Evolutionary conservation across 352 stramenopile genomes (phyloP), one percentile per base, ranked within the genome.

Genomic region (Phytophthora cryptogea): DNA sequence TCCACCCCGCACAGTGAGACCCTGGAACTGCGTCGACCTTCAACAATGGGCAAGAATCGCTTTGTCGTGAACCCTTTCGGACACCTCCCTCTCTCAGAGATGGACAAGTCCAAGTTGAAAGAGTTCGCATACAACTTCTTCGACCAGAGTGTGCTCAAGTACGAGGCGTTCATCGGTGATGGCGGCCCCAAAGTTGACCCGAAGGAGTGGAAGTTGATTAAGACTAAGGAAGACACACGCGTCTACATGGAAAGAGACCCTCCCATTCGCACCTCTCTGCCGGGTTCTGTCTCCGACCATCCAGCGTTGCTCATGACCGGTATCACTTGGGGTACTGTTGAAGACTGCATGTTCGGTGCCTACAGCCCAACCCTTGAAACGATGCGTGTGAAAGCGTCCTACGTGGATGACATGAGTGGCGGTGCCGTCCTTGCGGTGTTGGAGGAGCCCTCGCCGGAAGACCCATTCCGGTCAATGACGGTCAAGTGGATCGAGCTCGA

Each of bases 371-470:
- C 62, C 13, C 51, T 65, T 10, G 66, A 78, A 9, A 20, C 53
- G 4, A 74, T 75, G 70, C 54, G 59, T 26, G n/a, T 78, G 26
- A 78, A 75, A 23, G 60, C 64, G 0, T 73, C 68, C 2, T 77
- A 86, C 47, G 60, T 80, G 3, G 68, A 83, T 39, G 61, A 63
- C 17, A 59, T 78, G 36, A 63, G 54, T 36, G 70, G 78, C 30
- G 63, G 71, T 33, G 70, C 66, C 0, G 63, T 86, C n/a, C 40
- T 86, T 9, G 73, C 73, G 0, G 68, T 59, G 0, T 50, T 83
- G 5, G 64, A 78, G 32, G 49, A 69, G 14, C 68, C 73, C 5
- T 83, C 74, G 3, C 8, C 20, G 0, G 71, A 80, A 46, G 70
- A 83, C 31, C 76, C 76, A 1, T 86, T 81, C 44, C 70, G 67